Evolutionary conservation across 768 basidiomycete genomes (phyloP).

Genomic region (Tylopilus plumbeoviolaceoides): DNA sequence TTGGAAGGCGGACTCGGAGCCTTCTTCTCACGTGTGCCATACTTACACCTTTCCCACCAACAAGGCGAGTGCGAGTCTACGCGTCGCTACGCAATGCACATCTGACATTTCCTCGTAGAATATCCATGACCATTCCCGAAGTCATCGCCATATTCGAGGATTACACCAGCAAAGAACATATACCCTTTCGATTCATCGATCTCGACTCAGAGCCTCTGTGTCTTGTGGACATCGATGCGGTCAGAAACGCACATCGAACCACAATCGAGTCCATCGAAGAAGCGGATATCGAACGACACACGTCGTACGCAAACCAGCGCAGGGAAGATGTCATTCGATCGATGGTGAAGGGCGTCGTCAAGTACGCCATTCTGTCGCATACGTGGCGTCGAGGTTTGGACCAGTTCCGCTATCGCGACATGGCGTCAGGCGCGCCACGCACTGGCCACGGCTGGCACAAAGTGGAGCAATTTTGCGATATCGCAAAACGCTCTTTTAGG

Average conservation of each 20-base stretch:
- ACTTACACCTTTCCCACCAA: background rate
- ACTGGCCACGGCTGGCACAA: conserved; percentile 14
- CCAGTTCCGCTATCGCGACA: conserved; percentile 1
- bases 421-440: background rate
- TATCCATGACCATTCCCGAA: conserved; percentile 14
- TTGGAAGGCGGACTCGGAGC: too few relatives aligned
- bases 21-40: too few relatives aligned
- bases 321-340: conserved; percentile 18
- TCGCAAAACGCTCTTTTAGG: conserved; percentile 9
- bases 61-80: background rate
- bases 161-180: conserved; percentile 4
- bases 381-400: background rate
- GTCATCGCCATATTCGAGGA: conserved; percentile 13
- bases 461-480: conserved; percentile 5
- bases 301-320: conserved; percentile 22
- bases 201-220: conserved; percentile 4
- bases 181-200: conserved; percentile 18
- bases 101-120: background rate
- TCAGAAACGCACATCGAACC: conserved; percentile 6
- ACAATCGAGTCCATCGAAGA: conserved; percentile 17
- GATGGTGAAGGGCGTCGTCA: conserved; percentile 20
- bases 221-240: conserved; percentile 5
- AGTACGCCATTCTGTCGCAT: conserved; percentile 21
- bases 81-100: background rate
- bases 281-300: conserved; percentile 18